Evolutionary conservation across 306 rosid genomes (phyloP).

Genomic region (Fragaria vesca): DNA sequence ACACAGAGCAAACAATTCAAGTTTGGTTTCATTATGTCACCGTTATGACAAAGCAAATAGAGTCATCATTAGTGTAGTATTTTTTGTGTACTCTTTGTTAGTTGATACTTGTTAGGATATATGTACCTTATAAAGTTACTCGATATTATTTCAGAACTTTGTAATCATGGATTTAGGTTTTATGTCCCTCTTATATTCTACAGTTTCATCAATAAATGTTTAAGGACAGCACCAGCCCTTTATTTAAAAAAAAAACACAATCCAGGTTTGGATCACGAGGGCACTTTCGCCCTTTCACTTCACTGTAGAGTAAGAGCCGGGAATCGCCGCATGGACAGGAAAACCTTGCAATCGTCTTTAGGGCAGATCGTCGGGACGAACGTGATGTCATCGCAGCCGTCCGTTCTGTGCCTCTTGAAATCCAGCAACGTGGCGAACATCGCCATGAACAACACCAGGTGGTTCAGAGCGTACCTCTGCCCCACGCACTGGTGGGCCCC

Average conservation of each 20-base stretch:
- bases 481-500: conserved; percentile 96
- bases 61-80: too few relatives aligned
- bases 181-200: too few relatives aligned
- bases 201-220: too few relatives aligned
- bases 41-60: too few relatives aligned
- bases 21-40: too few relatives aligned
- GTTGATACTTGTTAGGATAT: too few relatives aligned
- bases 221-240: too few relatives aligned
- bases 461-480: conserved; percentile 83
- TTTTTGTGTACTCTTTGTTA: too few relatives aligned
- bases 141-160: too few relatives aligned
- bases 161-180: too few relatives aligned
- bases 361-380: conserved; percentile 85
- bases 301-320: conserved; percentile 32
- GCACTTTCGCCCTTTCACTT: background rate
- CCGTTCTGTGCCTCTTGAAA: conserved; percentile 68
- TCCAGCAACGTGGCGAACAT: conserved; percentile 68
- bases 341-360: conserved; percentile 79
- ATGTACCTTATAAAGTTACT: too few relatives aligned
- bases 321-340: conserved; percentile 45
- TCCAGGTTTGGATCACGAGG: background rate
- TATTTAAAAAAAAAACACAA: too few relatives aligned
- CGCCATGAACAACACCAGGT: conserved; percentile 80
- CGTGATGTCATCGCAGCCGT: conserved; percentile 80
- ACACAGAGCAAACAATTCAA: background rate